Evolutionary conservation across 495 filamentous ascomycete species (phyloP).

Genomic region (Aspergillus affinis): DNA sequence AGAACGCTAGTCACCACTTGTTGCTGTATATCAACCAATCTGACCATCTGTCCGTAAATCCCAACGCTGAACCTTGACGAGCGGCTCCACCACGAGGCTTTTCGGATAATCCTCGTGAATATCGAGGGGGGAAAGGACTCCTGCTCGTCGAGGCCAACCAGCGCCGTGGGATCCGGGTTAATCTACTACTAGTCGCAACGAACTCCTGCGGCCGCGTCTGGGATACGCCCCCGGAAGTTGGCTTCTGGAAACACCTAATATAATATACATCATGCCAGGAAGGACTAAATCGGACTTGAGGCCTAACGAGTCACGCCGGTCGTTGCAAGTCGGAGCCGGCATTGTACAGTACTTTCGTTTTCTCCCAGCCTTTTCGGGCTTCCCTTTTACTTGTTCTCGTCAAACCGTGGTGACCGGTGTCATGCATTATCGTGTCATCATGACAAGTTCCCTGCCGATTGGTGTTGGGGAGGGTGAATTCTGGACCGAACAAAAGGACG

Average conservation of each 20-base stretch:
- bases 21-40: not conserved
- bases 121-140: not conserved
- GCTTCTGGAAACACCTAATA: constrained; percentile 14
- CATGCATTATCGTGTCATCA: not conserved
- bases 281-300: constrained; percentile 12
- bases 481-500: not conserved
- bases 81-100: not conserved
- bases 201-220: not conserved
- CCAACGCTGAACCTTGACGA: not conserved
- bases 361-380: not conserved
- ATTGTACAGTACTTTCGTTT: too few species aligned
- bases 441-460: not conserved
- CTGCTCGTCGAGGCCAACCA: not conserved
- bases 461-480: not conserved
- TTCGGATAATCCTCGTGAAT: not conserved
- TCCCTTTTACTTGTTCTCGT: not conserved
- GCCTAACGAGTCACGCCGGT: not conserved
- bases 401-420: not conserved
- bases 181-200: not conserved
- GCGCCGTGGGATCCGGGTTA: not conserved
- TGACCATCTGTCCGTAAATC: not conserved
- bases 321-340: not conserved
- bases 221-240: constrained; percentile 2
- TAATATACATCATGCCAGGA: constrained; percentile 9
- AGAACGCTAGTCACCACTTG: not conserved